A percentile compares a stretch with the other conserved stretches of the same genome.
Evolutionary conservation across 352 stramenopile genomes (phyloP).

Genomic region (Blastocystis sp.): DNA sequence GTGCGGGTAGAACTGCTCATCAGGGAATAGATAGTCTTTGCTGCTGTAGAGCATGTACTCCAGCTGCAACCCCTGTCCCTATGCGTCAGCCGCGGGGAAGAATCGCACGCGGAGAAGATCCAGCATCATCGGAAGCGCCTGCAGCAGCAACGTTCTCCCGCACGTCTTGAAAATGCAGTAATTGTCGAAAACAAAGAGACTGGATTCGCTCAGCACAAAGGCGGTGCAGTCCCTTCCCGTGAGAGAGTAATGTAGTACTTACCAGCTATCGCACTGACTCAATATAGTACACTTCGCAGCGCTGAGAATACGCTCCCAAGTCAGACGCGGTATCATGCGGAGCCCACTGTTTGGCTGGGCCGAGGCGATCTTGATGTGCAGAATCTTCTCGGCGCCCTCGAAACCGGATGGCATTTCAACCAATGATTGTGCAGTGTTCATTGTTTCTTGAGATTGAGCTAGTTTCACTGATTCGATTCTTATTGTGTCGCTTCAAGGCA

Average conservation of each 20-base stretch:
- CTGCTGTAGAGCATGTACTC: slow-evolving; percentile 96
- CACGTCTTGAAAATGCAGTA: slow-evolving; percentile 99
- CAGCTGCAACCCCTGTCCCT: slow-evolving; percentile 87
- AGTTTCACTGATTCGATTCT: slow-evolving; percentile 6
- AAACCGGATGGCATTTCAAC: slow-evolving; percentile 76
- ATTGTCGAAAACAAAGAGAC: slow-evolving; percentile 96
- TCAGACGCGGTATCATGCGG: slow-evolving; percentile 80
- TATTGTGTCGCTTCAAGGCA: slow-evolving; percentile 11
- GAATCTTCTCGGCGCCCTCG: slow-evolving; percentile 95
- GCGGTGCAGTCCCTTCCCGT: slow-evolving; percentile 73
- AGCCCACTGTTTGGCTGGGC: slow-evolving; percentile 77
- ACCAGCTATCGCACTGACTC: slow-evolving; percentile 88
- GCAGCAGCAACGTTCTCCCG: slow-evolving; percentile 83
- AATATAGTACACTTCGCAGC: slow-evolving; percentile 93
- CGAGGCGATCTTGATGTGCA: slow-evolving; percentile 87
- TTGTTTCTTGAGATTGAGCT: background rate
- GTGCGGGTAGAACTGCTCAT: slow-evolving; percentile 94
- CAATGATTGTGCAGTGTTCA: background rate
- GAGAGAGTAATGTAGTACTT: slow-evolving; percentile 87
- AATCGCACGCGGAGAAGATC: slow-evolving; percentile 31
- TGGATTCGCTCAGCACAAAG: slow-evolving; percentile 86
- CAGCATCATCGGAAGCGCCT: slow-evolving; percentile 42
- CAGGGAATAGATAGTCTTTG: slow-evolving; percentile 98
- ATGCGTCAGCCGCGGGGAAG: background rate
- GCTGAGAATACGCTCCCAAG: slow-evolving; percentile 89